These are phyloP conservation scores for Aschersonia sp. DNA, from an alignment of 2,329 filamentous ascomycete genomes.

Conservation along the genomic window DNA sequence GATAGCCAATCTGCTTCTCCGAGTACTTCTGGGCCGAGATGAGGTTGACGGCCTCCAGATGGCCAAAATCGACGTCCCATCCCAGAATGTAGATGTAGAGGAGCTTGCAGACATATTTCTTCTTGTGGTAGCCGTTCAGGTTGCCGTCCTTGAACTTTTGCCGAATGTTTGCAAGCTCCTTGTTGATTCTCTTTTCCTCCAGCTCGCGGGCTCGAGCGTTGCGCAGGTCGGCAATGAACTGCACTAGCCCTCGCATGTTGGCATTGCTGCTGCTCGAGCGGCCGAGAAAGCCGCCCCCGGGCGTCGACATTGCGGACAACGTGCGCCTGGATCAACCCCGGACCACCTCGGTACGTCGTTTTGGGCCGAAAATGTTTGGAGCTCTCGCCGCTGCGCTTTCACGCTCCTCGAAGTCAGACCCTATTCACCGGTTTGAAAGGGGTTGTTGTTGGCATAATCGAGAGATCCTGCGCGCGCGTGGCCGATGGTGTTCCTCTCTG, in stretches of 20 bases:
- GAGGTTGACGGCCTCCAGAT: slow-evolving; percentile 94
- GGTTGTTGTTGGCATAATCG: no score
- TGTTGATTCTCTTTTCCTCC: slow-evolving; percentile 98
- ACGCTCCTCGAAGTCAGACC: no score
- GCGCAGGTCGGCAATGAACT: slow-evolving; percentile 93
- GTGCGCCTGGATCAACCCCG: slow-evolving; percentile 3
- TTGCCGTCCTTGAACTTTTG: slow-evolving; percentile 97
- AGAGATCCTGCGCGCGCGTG: no score
- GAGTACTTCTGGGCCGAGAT: slow-evolving; percentile 96
- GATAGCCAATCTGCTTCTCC: slow-evolving; percentile 97
- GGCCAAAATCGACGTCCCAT: slow-evolving; percentile 98
- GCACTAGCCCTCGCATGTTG: slow-evolving; percentile 74
- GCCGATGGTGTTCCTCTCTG: no score
- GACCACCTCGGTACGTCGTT: neutral
- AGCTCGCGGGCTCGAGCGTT: slow-evolving; percentile 91
- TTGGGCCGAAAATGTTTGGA: neutral
- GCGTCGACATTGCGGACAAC: slow-evolving; percentile 34
- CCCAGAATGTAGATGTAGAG: slow-evolving; percentile 98
- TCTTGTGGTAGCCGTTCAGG: slow-evolving; percentile 94
- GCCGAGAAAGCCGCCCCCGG: slow-evolving; percentile 47
- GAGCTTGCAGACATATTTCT: slow-evolving; percentile 99
- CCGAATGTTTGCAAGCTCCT: slow-evolving; percentile 94
- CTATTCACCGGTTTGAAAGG: no score
- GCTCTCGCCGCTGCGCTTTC: neutral
- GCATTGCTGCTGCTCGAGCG: slow-evolving; percentile 50